Evolutionary conservation across 257 asterid species (phyloP).

Genomic region (Lavandula angustifolia): DNA sequence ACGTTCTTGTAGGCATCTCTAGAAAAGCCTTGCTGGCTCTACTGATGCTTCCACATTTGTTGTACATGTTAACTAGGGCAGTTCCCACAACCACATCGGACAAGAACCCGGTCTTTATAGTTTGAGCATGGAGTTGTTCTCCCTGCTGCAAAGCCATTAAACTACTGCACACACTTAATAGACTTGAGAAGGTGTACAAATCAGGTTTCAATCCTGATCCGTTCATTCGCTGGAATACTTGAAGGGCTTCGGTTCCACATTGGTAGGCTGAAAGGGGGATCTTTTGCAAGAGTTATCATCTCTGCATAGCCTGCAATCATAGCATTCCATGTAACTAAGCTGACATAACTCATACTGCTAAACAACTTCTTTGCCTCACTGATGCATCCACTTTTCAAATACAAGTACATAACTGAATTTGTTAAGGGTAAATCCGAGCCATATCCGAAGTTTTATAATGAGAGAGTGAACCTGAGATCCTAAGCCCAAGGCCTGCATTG

Average conservation of each 20-base stretch:
- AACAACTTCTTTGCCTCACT: slow-evolving; percentile 71
- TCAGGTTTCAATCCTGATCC: slow-evolving; percentile 73
- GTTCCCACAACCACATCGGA: slow-evolving; percentile 85
- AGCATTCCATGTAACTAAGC: slow-evolving; percentile 84
- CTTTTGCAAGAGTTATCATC: slow-evolving; percentile 49
- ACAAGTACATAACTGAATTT: slow-evolving; percentile 79
- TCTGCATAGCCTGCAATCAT: slow-evolving; percentile 90
- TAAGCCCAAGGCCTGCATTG: slow-evolving; percentile 51
- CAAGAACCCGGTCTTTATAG: slow-evolving; percentile 67
- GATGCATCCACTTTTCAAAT: slow-evolving; percentile 66
- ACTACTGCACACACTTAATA: slow-evolving; percentile 68
- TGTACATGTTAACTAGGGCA: slow-evolving; percentile 85
- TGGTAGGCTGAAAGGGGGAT: slow-evolving; percentile 53
- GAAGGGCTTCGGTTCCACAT: slow-evolving; percentile 73
- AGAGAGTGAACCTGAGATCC: slow-evolving; percentile 82
- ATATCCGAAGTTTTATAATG: slow-evolving; percentile 63
- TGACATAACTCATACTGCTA: slow-evolving; percentile 51
- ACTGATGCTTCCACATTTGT: slow-evolving; percentile 82
- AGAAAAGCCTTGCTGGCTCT: slow-evolving; percentile 75
- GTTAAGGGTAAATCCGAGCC: slow-evolving; percentile 49
- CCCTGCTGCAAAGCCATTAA: slow-evolving; percentile 84
- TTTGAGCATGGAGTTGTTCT: slow-evolving; percentile 84
- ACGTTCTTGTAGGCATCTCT: slow-evolving; percentile 74
- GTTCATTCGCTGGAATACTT: slow-evolving; percentile 58
- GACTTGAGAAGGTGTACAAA: slow-evolving; percentile 72